Conservation (phyloP, 768 basidiomycete species). For the Hygrocybe coccinea region DNA sequence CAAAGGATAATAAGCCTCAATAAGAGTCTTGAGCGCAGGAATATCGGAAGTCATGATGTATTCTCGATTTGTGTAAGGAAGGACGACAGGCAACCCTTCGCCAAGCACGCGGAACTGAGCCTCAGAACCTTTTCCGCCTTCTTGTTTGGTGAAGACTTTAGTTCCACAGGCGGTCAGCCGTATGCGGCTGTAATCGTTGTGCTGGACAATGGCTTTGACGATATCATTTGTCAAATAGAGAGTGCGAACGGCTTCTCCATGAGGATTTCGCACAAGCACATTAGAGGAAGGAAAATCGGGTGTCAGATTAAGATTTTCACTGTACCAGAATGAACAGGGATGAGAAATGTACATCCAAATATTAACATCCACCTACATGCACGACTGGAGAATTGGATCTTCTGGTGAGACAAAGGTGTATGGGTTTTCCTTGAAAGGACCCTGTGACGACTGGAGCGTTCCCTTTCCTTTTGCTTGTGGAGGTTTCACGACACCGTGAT, state of each 20-base stretch:
- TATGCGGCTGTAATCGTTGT: conserved; percentile 80
- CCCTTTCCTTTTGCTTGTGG: conserved; percentile 14
- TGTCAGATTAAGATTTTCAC: conserved; percentile 66
- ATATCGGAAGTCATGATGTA: conserved; percentile 59
- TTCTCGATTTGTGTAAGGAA: conserved; percentile 71
- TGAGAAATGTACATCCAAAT: not conserved
- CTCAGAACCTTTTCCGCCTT: conserved; percentile 56
- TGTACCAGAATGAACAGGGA: conserved; percentile 25
- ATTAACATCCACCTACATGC: conserved; percentile 53
- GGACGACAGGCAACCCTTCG: conserved; percentile 78
- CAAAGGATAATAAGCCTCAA: conserved; percentile 78
- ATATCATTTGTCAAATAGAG: conserved; percentile 85
- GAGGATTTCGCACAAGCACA: conserved; percentile 83
- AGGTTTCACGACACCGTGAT: not conserved
- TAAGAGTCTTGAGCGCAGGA: conserved; percentile 54
- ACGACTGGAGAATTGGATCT: conserved; percentile 64
- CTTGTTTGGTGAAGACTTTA: conserved; percentile 89
- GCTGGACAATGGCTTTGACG: conserved; percentile 70
- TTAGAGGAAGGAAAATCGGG: conserved; percentile 68
- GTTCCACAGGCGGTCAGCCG: conserved; percentile 91
- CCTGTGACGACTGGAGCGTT: conserved; percentile 22
- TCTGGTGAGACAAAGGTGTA: conserved; percentile 73
- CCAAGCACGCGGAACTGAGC: conserved; percentile 72
- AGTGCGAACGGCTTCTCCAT: conserved; percentile 64
- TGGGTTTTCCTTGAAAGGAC: conserved; percentile 82